These are phyloP conservation scores for Salvia sclarea DNA, from an alignment of 305 asterid genomes.

Conservation along the genomic window DNA sequence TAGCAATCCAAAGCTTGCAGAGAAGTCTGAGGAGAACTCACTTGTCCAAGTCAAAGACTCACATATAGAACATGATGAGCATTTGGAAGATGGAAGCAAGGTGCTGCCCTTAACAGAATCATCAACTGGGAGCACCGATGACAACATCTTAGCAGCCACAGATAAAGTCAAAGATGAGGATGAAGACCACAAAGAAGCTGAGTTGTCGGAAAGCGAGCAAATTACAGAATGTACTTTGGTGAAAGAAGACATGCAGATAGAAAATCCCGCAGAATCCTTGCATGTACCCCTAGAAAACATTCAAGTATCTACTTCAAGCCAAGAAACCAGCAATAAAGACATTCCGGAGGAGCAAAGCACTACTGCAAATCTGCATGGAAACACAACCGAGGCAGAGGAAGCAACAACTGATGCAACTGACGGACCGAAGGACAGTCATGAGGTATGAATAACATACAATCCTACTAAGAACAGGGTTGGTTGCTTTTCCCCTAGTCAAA, in stretches of 20 bases:
- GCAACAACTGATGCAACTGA: slow-evolving; percentile 23
- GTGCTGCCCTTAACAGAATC: slow-evolving; percentile 25
- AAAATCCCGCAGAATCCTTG: slow-evolving; percentile 36
- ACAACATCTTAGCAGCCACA: slow-evolving; percentile 11
- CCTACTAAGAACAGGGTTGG: not conserved
- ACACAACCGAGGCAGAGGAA: slow-evolving; percentile 29
- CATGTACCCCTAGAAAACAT: slow-evolving; percentile 28
- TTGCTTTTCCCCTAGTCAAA: not conserved
- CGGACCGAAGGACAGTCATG: slow-evolving; percentile 26
- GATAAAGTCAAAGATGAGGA: slow-evolving; percentile 17
- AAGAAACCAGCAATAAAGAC: slow-evolving; percentile 23
- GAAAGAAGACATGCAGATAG: slow-evolving; percentile 13
- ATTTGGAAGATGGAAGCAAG: slow-evolving; percentile 28
- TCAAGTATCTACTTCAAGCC: slow-evolving; percentile 21
- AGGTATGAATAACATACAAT: slow-evolving; percentile 25
- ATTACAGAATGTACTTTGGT: not conserved
- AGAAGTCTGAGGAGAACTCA: slow-evolving; percentile 13
- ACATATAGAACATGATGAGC: slow-evolving; percentile 15
- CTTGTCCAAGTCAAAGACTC: slow-evolving; percentile 12
- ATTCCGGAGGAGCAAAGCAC: slow-evolving; percentile 28
- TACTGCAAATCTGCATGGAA: slow-evolving; percentile 22
- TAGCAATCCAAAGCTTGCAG: slow-evolving; percentile 18
- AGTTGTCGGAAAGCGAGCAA: slow-evolving; percentile 23
- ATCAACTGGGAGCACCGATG: slow-evolving; percentile 10
- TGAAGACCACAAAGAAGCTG: slow-evolving; percentile 6